A percentile compares a stretch with the other conserved stretches of the same genome.
Conservation (phyloP, 1,284 basidiomycete genomes). For the Melampsora medusae region DNA sequence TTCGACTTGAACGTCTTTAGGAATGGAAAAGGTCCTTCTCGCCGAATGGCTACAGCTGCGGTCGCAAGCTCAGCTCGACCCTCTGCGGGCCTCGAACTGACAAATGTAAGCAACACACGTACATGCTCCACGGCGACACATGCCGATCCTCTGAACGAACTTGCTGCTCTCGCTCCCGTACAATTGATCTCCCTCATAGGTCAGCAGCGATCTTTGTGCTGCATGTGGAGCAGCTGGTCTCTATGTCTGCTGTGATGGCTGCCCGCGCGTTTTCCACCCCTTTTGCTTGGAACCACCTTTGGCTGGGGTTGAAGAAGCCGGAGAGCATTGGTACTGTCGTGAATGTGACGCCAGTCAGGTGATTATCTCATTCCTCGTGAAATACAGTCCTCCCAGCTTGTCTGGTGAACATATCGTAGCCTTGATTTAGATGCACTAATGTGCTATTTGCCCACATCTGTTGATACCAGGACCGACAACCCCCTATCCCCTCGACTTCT, state of each 20-base stretch:
- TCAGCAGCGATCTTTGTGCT: conserved; percentile 13
- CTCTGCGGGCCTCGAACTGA: neutral
- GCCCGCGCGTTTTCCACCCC: conserved; percentile 18
- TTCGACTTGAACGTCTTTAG: neutral
- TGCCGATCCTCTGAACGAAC: neutral
- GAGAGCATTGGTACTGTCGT: conserved; percentile 14
- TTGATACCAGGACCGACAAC: conserved; percentile 6
- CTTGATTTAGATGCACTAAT: neutral
- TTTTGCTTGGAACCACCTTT: conserved; percentile 24
- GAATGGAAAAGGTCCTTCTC: conserved; percentile 6
- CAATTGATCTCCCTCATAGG: neutral
- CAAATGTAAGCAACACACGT: neutral
- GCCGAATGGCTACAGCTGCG: conserved; percentile 1
- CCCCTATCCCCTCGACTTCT: neutral
- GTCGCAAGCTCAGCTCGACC: neutral
- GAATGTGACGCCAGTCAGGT: conserved; percentile 19
- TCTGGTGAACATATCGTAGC: neutral
- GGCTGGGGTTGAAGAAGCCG: conserved; percentile 11
- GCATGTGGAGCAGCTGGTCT: conserved; percentile 14
- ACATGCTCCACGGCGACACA: neutral
- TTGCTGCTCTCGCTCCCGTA: neutral
- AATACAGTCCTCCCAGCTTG: no score
- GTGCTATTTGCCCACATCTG: neutral
- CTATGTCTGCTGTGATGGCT: conserved; percentile 23
- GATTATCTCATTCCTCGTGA: neutral